These are phyloP conservation scores for Penicillium sp. DNA, from an alignment of 2,329 filamentous ascomycete species.

Conservation along the genomic window DNA sequence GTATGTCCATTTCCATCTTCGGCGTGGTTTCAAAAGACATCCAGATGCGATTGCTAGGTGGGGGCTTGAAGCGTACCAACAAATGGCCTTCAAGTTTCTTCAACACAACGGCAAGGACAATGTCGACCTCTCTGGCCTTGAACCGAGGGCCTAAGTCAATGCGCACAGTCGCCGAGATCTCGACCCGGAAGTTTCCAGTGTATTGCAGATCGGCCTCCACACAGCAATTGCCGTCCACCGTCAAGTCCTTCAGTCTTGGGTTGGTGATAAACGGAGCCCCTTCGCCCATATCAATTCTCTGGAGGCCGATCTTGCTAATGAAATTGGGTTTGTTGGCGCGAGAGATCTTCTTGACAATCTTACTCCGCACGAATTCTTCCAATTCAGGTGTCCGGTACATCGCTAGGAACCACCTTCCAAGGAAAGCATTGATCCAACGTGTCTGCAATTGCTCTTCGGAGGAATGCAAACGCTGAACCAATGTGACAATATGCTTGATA, in stretches of 20 bases:
- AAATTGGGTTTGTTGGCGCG: slow-evolving; percentile 90
- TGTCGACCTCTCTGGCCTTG: slow-evolving; percentile 83
- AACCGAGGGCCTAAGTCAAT: slow-evolving; percentile 87
- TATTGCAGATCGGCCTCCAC: slow-evolving; percentile 87
- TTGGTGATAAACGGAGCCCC: slow-evolving; percentile 86
- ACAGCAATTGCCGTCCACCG: slow-evolving; percentile 83
- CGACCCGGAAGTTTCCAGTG: slow-evolving; percentile 81
- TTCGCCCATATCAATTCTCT: slow-evolving; percentile 80
- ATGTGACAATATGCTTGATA: slow-evolving; percentile 77
- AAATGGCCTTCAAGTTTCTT: slow-evolving; percentile 83
- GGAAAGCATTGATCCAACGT: slow-evolving; percentile 87
- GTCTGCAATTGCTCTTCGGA: slow-evolving; percentile 88
- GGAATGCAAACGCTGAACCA: slow-evolving; percentile 87
- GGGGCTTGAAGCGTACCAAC: slow-evolving; percentile 84
- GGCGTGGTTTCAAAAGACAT: slow-evolving; percentile 91
- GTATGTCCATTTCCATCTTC: slow-evolving; percentile 88
- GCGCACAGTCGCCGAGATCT: slow-evolving; percentile 87
- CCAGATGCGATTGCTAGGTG: slow-evolving; percentile 95
- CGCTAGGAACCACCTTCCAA: slow-evolving; percentile 83
- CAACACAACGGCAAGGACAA: slow-evolving; percentile 80
- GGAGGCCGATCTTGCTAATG: slow-evolving; percentile 78
- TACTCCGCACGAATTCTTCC: slow-evolving; percentile 73
- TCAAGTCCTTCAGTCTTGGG: slow-evolving; percentile 80
- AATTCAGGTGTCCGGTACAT: slow-evolving; percentile 81
- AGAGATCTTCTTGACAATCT: slow-evolving; percentile 94